Base-by-base conservation (phyloP, 768 basidiomycete species). In the Thelephora ganbajun region DNA sequence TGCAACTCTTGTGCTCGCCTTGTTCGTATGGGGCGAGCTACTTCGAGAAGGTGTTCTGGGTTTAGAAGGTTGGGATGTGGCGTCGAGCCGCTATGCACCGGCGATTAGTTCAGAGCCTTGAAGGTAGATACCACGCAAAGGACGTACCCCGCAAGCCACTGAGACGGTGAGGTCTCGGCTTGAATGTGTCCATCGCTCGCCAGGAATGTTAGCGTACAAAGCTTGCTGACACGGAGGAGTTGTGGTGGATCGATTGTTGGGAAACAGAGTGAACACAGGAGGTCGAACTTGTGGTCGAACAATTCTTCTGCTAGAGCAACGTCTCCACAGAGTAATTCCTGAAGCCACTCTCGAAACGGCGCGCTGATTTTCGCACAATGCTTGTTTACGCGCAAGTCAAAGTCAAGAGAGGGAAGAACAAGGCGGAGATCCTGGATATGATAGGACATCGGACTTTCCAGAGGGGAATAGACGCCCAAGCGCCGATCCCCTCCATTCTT, bases 191-290 rank as follows among this genome's bases (percentile, higher is more conserved):
- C 51, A 34, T 44, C 43, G 33, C 18, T 33, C 49, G 64, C 62
- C 48, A 68, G 56, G 18, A 70, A 52, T 41, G 76, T 47, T 45
- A 73, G 51, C 35, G 68, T 66, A 48, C 74, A 54, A 42, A 79
- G 69, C 50, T 80, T 74, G 30, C 70, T 65, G 44, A 74, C 60
- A 33, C 77, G 62, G 30, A 66, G 62, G 19, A 83, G 61, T 57
- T 82, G 80, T 0, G 76, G 62, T 6, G 64, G 61, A 54, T 80
- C 80, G 52, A 72, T 74, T 2, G 62, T 69, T 6, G 81, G 80
- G 53, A 75, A 73, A 54, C 77, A 79, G 1, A 79, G 66, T 1
- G 76, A 66, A 1, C 75, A 76, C 23, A 80, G 66, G 19, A 83
- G 61, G 0, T 77, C 78, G 4, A 66, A 56, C 50, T 70, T 72